A percentile compares a stretch with the other conserved stretches of the same genome.
These are phyloP conservation scores for Sarocladium kiliense DNA, from an alignment of 2,329 filamentous ascomycete genomes.

Conservation along the genomic window DNA sequence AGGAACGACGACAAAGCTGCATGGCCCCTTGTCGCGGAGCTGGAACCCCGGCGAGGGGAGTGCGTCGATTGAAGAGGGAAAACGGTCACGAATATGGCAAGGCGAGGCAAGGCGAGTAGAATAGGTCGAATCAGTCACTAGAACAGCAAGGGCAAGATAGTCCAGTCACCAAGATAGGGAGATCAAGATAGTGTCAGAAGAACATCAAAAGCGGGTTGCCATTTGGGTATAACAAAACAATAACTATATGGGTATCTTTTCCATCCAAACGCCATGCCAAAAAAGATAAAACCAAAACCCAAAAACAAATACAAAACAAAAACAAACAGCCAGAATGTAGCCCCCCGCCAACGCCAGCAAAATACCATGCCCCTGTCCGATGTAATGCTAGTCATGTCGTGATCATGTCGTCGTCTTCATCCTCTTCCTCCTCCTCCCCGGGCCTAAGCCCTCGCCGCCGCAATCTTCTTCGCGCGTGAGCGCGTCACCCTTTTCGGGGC, in stretches of 20 bases:
- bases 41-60: too few species aligned
- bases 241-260: conserved; percentile 6
- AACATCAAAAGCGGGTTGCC: neutral
- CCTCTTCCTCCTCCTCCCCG: neutral
- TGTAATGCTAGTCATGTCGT: neutral
- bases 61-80: too few species aligned
- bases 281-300: neutral
- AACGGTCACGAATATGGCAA: too few species aligned
- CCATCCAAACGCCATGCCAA: neutral
- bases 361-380: neutral
- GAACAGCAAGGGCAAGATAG: too few species aligned
- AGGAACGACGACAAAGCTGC: too few species aligned
- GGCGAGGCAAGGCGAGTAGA: too few species aligned
- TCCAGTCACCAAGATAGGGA: too few species aligned
- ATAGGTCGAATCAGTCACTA: too few species aligned
- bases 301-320: neutral
- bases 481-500: conserved; percentile 1
- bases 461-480: conserved; percentile 6
- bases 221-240: conserved; percentile 6
- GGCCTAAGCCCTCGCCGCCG: conserved; percentile 1
- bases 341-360: too few species aligned
- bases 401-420: neutral
- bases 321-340: too few species aligned
- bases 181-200: neutral
- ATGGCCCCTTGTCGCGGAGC: too few species aligned